phyloP scores from a whole-genome alignment of 306 rosid genomes.

The Dalbergia oliveri region DNA sequence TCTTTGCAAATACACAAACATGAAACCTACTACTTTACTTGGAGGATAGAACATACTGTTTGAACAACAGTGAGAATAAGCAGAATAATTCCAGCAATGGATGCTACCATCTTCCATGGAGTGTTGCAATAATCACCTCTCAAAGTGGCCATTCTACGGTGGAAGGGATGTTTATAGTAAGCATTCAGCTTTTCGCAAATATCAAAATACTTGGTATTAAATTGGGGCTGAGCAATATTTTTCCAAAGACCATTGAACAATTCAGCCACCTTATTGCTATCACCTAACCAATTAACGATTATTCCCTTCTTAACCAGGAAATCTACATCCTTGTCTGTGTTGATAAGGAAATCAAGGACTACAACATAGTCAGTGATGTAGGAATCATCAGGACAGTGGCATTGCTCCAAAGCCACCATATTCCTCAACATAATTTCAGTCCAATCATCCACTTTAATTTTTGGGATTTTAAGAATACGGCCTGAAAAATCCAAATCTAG shows the following conservation, averaged over 20 bases:
- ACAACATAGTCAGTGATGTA: background rate
- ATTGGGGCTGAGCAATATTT: background rate
- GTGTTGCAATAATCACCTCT: constrained; percentile 39
- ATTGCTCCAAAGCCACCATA: constrained; percentile 26
- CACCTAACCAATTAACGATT: background rate
- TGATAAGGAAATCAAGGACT: background rate
- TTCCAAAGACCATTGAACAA: background rate
- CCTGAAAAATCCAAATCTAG: background rate
- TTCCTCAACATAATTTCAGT: background rate
- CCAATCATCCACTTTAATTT: rapidly evolving
- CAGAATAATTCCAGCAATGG: constrained; percentile 2
- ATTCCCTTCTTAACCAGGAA: constrained; percentile 24
- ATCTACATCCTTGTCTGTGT: constrained; percentile 2
- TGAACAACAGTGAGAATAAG: background rate
- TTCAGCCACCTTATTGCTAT: constrained; percentile 5
- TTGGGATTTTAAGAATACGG: background rate
- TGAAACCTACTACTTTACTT: background rate
- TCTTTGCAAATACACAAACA: too few species aligned
- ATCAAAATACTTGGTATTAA: background rate
- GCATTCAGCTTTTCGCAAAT: background rate
- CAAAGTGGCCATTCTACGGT: constrained; percentile 40
- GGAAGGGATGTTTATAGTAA: background rate
- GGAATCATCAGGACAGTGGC: background rate
- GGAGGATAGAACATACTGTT: background rate
- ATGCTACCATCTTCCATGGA: constrained; percentile 36